Evolutionary conservation across 2,329 filamentous ascomycete species (phyloP), one percentile per base, ranked within the genome.

Genomic region (Trichoderma sp.): DNA sequence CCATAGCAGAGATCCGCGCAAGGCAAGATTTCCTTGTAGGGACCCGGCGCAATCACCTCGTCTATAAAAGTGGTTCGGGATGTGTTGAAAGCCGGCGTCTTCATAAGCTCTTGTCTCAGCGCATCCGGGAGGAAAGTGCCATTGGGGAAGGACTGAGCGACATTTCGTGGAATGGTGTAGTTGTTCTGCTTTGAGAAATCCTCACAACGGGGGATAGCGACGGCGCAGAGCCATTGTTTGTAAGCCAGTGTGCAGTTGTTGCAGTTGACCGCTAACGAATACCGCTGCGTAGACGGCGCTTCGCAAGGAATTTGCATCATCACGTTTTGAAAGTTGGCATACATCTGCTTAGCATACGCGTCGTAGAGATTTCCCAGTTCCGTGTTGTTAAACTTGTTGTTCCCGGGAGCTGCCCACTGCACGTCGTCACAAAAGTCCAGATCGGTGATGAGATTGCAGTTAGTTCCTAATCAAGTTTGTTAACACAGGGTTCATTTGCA

Each of bases 191-290:
- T 90, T 68, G 88, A 90, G 80, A 94, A 97, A 85, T 98, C 96
- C 81, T 94, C 93, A 86, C 97, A 99, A 35, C 95, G 93, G 1
- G 97, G 97, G 77, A 99, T 97, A 18, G 92, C 93, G 33, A 98
- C 95, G 29, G 94, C 93, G 86, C 97, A 99, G 24, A 99, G 91
- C 97, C 97, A 99, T 81, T 92, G 88, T 83, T 97, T 98, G 88
- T 99, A 99, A 9, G 95, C 94, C 1, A 82, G 81, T 18, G 87
- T 90, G 84, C 97, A 99, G 83, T 97, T 90, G 60, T 86, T 84
- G 86, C 97, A 99, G 79, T 85, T 90, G 59, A 92, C 90, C 2
- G 91, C 93, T 16, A 98, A 91, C 1, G 95, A 98, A 85, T 97
- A 99, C 78, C 90, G 90, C 16, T 93, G 91, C 41, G 92, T 92